Percentiles rank a stretch among this genome's conserved stretches.
Conservation (phyloP, 225 moss, liverwort and hornwort species). For the Physcomitrellopsis africana region DNA sequence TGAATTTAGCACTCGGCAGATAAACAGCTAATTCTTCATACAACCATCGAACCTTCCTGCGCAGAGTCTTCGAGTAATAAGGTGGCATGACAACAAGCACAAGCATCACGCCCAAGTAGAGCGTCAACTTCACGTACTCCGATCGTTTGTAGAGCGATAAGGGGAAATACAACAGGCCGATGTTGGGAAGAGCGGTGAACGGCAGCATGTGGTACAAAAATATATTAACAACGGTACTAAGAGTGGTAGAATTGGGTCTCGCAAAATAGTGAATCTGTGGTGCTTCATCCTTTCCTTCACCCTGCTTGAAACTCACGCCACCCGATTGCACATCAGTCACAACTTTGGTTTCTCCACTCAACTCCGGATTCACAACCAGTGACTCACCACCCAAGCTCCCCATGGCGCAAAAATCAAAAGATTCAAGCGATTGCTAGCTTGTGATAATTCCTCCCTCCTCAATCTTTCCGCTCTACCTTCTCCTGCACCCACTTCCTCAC, state of each 20-base stretch:
- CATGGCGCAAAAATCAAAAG: conserved; percentile 24
- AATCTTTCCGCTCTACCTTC: no score
- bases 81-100: conserved; percentile 48
- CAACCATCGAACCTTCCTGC: conserved; percentile 43
- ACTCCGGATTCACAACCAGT: not conserved
- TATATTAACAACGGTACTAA: conserved; percentile 50
- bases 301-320: not conserved
- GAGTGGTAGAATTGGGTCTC: conserved; percentile 54
- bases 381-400: conserved; percentile 32
- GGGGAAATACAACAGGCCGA: conserved; percentile 24
- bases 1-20: conserved; percentile 65
- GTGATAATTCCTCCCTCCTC: no score
- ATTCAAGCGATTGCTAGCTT: no score
- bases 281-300: not conserved
- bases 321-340: not conserved
- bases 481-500: no score
- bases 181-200: conserved; percentile 61
- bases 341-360: conserved; percentile 8
- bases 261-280: conserved; percentile 60
- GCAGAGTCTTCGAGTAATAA: conserved; percentile 53
- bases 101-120: conserved; percentile 40
- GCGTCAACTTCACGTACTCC: conserved; percentile 35
- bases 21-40: conserved; percentile 79
- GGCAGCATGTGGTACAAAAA: conserved; percentile 84
- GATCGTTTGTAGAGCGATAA: conserved; percentile 45